These are phyloP conservation scores for Mycena floridula DNA, from an alignment of 768 basidiomycete genomes.

Conservation along the genomic window DNA sequence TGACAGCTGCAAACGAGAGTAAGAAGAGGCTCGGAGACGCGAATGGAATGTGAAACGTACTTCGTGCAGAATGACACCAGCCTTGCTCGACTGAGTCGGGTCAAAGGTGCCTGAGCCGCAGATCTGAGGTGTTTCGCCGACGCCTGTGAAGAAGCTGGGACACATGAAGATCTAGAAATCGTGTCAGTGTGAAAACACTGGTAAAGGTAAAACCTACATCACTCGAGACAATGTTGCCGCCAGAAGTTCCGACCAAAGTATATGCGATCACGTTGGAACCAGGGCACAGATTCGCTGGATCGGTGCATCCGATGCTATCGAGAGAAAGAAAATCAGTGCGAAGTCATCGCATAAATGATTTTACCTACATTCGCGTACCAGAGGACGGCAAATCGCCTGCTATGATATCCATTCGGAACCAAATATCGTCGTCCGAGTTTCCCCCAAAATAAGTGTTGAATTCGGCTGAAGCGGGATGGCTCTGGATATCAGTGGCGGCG, in stretches of 20 bases:
- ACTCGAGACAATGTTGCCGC: too few species aligned
- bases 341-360: too few species aligned
- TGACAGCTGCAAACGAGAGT: constrained; percentile 29
- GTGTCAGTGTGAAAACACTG: too few species aligned
- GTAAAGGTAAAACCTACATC: too few species aligned
- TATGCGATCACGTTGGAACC: constrained; percentile 40
- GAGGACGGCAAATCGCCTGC: too few species aligned
- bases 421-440: too few species aligned
- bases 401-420: too few species aligned
- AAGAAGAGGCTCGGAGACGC: background rate
- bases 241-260: constrained; percentile 36
- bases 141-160: constrained; percentile 40
- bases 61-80: constrained; percentile 43
- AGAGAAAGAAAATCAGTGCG: too few species aligned
- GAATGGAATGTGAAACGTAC: constrained; percentile 8
- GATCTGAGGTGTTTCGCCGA: constrained; percentile 23
- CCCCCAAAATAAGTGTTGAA: too few species aligned
- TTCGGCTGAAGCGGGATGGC: too few species aligned
- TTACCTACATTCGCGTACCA: too few species aligned
- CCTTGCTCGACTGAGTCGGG: constrained; percentile 36
- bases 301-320: constrained; percentile 36
- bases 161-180: constrained; percentile 48
- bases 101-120: constrained; percentile 39
- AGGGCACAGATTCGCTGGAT: constrained; percentile 28
- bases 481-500: constrained; percentile 30